Percentiles rank a stretch among this genome's conserved stretches.
Evolutionary conservation across 108 stramenopile genomes (phyloP).

Genomic region (Stephanodiscus triporus): DNA sequence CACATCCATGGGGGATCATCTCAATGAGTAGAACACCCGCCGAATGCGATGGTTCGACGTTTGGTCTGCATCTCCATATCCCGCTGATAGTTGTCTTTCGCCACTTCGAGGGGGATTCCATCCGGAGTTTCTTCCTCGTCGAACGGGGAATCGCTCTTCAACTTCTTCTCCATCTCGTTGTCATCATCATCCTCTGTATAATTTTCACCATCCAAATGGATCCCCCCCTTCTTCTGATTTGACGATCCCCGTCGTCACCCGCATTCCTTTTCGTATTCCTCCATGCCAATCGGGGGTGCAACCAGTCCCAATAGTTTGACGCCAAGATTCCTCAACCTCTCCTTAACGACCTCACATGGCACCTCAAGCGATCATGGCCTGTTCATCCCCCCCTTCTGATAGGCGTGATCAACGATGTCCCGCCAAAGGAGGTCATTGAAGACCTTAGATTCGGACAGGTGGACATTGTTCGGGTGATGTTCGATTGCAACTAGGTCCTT

Average conservation of each 20-base stretch:
- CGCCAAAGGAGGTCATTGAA: slow-evolving; percentile 35
- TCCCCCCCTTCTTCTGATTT: neutral
- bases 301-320: slow-evolving; percentile 12
- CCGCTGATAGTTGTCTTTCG: neutral
- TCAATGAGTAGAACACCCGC: slow-evolving; percentile 1
- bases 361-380: slow-evolving; percentile 18
- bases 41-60: neutral
- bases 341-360: slow-evolving; percentile 4
- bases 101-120: too few relatives aligned
- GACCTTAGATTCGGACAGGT: slow-evolving; percentile 15
- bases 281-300: neutral
- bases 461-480: slow-evolving; percentile 21
- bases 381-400: slow-evolving; percentile 17
- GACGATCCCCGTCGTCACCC: neutral
- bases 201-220: neutral
- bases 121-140: too few relatives aligned
- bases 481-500: slow-evolving; percentile 31
- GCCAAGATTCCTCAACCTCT: slow-evolving; percentile 6
- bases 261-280: neutral
- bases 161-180: neutral
- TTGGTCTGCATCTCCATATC: slow-evolving; percentile 1
- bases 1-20: slow-evolving; percentile 38
- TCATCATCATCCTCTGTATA: neutral
- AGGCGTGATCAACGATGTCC: slow-evolving; percentile 34
- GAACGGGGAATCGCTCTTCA: too few relatives aligned